phyloP scores from a whole-genome alignment of 305 asterid genomes.

The Withania somnifera region DNA sequence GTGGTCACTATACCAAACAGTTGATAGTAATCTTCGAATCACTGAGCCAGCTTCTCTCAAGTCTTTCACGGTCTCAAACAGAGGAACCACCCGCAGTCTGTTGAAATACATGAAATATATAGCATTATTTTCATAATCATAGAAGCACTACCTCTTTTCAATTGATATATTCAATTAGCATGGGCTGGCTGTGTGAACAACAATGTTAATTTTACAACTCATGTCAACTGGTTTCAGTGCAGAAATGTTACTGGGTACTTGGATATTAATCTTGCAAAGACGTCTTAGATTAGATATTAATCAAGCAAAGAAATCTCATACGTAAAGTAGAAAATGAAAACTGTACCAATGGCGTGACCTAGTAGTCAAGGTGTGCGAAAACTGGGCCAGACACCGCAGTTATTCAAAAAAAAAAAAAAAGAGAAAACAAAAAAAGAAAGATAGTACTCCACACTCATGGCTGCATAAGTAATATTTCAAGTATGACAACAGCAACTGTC shows the following conservation, averaged over 20 bases:
- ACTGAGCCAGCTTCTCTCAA: conserved; percentile 91
- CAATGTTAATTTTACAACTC: background rate
- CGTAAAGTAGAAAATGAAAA: background rate
- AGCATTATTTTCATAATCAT: background rate
- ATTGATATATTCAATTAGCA: background rate
- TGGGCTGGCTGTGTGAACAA: background rate
- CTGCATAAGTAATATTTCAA: background rate
- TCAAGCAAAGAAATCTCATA: background rate
- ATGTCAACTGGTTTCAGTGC: background rate
- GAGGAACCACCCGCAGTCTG: conserved; percentile 92
- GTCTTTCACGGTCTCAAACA: conserved; percentile 96
- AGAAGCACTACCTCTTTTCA: background rate
- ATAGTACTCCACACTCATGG: background rate
- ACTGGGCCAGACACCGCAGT: too few relatives aligned
- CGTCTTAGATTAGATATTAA: background rate
- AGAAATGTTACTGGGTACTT: background rate
- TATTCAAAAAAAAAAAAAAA: too few relatives aligned
- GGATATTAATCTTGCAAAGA: background rate
- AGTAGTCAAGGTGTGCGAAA: too few relatives aligned
- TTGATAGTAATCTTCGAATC: conserved; percentile 68
- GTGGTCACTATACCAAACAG: conserved; percentile 82
- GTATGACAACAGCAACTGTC: background rate
- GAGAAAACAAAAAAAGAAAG: too few relatives aligned
- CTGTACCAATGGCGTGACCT: too few relatives aligned
- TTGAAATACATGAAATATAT: conserved; percentile 4